Conservation (phyloP, 306 rosid species). For the Dryas drummondii region DNA sequence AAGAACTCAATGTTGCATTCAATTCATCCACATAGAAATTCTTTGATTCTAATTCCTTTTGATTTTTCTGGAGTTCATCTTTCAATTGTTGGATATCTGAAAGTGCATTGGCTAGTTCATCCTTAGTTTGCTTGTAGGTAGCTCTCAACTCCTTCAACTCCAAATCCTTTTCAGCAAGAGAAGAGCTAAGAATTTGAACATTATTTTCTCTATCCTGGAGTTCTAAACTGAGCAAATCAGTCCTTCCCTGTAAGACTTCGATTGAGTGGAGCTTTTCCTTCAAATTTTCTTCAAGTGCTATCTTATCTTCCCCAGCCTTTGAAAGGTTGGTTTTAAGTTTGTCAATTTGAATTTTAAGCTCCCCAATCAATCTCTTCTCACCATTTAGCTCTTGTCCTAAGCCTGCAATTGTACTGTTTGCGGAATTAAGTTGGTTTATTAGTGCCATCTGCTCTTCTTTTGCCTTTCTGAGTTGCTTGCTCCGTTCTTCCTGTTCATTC, state of each 20-base stretch:
- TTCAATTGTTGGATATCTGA: slow-evolving; percentile 60
- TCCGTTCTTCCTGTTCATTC: slow-evolving; percentile 59
- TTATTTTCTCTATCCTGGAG: slow-evolving; percentile 53
- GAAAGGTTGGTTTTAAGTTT: slow-evolving; percentile 42
- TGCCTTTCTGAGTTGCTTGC: slow-evolving; percentile 61
- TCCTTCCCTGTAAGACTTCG: slow-evolving; percentile 43
- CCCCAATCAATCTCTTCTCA: slow-evolving; percentile 53
- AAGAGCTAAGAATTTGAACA: slow-evolving; percentile 55
- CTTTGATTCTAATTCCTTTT: slow-evolving; percentile 53
- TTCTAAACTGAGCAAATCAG: slow-evolving; percentile 48
- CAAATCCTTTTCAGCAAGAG: slow-evolving; percentile 64
- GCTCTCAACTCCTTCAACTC: slow-evolving; percentile 58
- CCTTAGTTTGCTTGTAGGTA: slow-evolving; percentile 45
- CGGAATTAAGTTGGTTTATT: slow-evolving; percentile 50
- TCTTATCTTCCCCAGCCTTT: slow-evolving; percentile 39
- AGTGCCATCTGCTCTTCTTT: slow-evolving; percentile 63
- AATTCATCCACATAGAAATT: slow-evolving; percentile 50
- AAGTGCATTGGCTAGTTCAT: slow-evolving; percentile 43
- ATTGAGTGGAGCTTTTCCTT: slow-evolving; percentile 34
- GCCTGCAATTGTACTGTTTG: slow-evolving; percentile 45
- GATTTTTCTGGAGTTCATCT: slow-evolving; percentile 49
- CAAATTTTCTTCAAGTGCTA: slow-evolving; percentile 46
- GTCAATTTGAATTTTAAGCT: slow-evolving; percentile 56
- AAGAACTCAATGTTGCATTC: slow-evolving; percentile 44
- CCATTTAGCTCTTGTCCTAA: slow-evolving; percentile 61